Base-by-base conservation (phyloP, 2,329 filamentous ascomycete genomes). In the Fusarium nanum region DNA sequence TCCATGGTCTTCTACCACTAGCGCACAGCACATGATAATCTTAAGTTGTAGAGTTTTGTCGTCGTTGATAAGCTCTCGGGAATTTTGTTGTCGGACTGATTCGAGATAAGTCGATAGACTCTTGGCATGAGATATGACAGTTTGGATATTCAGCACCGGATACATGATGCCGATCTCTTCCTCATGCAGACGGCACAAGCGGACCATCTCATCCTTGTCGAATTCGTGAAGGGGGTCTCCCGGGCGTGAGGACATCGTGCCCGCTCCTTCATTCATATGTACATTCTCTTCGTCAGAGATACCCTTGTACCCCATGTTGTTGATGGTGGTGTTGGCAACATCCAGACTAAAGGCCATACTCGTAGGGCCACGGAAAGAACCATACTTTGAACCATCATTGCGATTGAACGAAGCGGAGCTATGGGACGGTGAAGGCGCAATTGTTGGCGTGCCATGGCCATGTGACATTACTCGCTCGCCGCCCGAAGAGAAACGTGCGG, bases 161-260 rank as follows among this genome's bases (percentile, higher is more conserved):
- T 97, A 97, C 93, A 97, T 97, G 74, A 95, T 88, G 45, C 93
- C 93, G 74, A 97, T 91, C 77, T 98, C 94, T 74, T 98, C 94
- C 71, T 97, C 92, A 76, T 96, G 95, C 0, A 97, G 83, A 16
- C 88, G 86, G 70, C 93, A 93, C 16, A 98, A 81, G 2, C 93
- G 88, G 22, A 95, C 79, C 74, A 96, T 93, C 76, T 98, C 94
- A 37, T 94, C 89, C 74, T 91, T 90, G 56, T 88, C 87, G 50
- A 97, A 87, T 10, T 89, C 85, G 88, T 93, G 94, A 28, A 98
- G 87, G 0, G 94, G 93, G 76, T 98, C 95, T 85, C 46, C 66
- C 32, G 74, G 59, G 76, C 81, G 76, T 85, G 76, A 30, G n/a
- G 70, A 32, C 12, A 58, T 67, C 41, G 66, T 47, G 10, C 64